A percentile compares a stretch with the other conserved stretches of the same genome.
Conservation (phyloP, 2,329 filamentous ascomycete species). For the Aureobasidium pullulans region DNA sequence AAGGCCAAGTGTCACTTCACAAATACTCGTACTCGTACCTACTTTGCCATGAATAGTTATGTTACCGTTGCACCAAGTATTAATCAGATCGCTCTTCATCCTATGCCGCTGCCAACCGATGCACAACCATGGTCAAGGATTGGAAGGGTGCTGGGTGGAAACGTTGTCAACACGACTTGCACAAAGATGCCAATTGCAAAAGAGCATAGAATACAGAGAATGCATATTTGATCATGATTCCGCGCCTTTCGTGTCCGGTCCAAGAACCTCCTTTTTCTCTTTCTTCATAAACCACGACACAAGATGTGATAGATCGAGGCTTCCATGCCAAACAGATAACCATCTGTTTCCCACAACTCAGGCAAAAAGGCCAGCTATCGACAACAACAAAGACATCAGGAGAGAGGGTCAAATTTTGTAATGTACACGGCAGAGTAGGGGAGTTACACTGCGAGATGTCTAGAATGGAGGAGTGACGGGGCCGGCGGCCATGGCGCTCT, state of each 20-base stretch:
- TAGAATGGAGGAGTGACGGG: slow-evolving; percentile 45
- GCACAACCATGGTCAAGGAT: background rate
- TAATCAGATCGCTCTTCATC: too few relatives aligned
- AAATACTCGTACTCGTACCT: background rate
- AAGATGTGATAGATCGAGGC: background rate
- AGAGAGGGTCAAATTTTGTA: slow-evolving; percentile 11
- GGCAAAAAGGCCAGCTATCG: slow-evolving; percentile 2
- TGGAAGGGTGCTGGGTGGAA: background rate
- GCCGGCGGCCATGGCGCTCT: slow-evolving; percentile 40
- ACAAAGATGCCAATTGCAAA: slow-evolving; percentile 2
- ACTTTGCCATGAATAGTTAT: slow-evolving; percentile 1
- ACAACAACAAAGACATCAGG: background rate
- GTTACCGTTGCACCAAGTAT: background rate
- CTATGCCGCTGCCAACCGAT: background rate
- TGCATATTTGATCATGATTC: slow-evolving; percentile 11
- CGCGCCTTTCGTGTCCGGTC: background rate
- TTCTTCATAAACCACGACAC: background rate
- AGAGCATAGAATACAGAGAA: background rate
- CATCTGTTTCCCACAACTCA: background rate
- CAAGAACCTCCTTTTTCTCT: slow-evolving; percentile 3
- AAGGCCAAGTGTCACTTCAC: background rate
- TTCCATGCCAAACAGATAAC: background rate
- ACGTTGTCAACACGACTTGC: background rate
- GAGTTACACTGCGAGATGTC: slow-evolving; percentile 16
- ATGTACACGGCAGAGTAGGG: slow-evolving; percentile 10